Evolutionary conservation across 176 grass and related monocot genomes (phyloP), one percentile per base, ranked within the genome.

Genomic region (Bromus sterilis): DNA sequence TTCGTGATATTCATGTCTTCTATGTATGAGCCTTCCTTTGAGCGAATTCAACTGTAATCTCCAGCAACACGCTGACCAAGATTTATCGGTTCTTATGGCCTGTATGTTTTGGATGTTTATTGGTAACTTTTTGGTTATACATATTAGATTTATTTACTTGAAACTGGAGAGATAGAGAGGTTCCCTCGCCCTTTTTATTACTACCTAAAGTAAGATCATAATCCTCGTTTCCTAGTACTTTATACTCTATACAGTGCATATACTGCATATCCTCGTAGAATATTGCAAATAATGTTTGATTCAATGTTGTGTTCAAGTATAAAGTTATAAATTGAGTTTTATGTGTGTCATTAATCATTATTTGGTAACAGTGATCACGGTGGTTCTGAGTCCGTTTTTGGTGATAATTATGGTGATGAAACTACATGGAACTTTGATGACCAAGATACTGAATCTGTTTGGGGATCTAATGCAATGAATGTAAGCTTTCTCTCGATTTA

Each of bases 341-440:
- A 4, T 67, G 55, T 75, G 7, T 78, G 43, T 42, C 77, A 79
- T 58, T 28, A 28, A 56, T 85, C 57, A 56, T 87, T 74, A n/a
- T 88, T 75, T 66, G 72, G 30, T 60, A 48, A 14, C 72, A 99
- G 93, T 82, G 96, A 99, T 57, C 84, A 74, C 44, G 96, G 84
- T 80, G 96, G 87, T 74, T 91, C 91, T 77, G 96, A 99, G 89
- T 99, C 96, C 20, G 20, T 93, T 73, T 99, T 90, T 77, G 96
- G 96, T 55, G 93, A 91, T 69, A 95, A 91, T 68, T 99, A 91
- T 77, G 86, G 57, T 55, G 90, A 99, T 84, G 96, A 94, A 75
- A 84, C 91, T 55, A 83, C 91, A 51, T 99, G 96, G 96, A 99
- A 89, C 79, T 99, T 93, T 67, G 91, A 99, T 80, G 93, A 94